Base-by-base conservation (phyloP, 2,329 filamentous ascomycete genomes). In the Aspergillus spinulosporus region DNA sequence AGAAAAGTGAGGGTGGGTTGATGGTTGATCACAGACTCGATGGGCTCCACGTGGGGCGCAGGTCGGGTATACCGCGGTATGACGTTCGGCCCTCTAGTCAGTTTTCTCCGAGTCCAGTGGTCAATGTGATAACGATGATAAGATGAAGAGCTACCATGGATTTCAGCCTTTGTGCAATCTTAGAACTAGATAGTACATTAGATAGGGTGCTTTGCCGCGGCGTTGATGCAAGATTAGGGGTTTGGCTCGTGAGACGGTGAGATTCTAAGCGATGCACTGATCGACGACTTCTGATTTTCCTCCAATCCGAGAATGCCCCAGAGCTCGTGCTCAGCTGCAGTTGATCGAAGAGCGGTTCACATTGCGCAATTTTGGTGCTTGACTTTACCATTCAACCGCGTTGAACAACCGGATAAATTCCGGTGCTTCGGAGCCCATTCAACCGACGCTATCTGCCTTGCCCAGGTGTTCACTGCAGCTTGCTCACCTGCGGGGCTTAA, bases 21-120 rank as follows among this genome's bases (percentile, higher is more conserved):
- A 42, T 42, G 21, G 21, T 21, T 21, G 21, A 21, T 21, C 39
- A 21, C 15, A 15, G 36, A n/a, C 48, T 31, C 37, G 48, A 50
- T 31, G 37, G 47, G 34, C 6, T 31, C 39, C 48, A 63, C 62
- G 63, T 66, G 63, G 61, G 64, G 63, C 44, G 43, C 39, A 48
- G 43, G 40, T 44, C 53, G 47, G 56, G 28, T 45, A 44, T 31
- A 55, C 57, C 58, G 59, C 58, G 56, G 62, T 51, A 66, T 65
- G 61, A 65, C 64, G 63, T 66, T 59, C 59, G 56, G 55, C 39
- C 61, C 57, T 11, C 37, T 49, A 40, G 40, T 21, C 40, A 53
- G 42, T 49, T 59, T 56, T 34, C 14, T 56, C 36, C 14, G 43
- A 50, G 31, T 45, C 34, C 34, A 37, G 34, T 37, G 34, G 56